phyloP scores from a whole-genome alignment of 306 rosid genomes.

The Parietaria judaica region DNA sequence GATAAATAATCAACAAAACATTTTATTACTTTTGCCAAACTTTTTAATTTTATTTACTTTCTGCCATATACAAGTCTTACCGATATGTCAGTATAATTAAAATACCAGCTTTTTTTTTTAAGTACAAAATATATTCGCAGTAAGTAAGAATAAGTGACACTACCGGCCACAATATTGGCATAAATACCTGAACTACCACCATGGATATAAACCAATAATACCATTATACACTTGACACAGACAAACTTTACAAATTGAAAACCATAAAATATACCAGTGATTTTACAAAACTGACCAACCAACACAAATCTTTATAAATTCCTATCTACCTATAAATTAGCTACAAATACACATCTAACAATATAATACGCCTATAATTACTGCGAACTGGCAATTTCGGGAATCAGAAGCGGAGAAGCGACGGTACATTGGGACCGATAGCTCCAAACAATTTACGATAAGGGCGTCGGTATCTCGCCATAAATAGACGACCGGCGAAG shows the following conservation, averaged over 20 bases:
- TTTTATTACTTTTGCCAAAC: too few species aligned
- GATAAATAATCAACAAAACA: too few species aligned
- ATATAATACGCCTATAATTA: conserved; percentile 4
- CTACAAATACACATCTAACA: conserved; percentile 16
- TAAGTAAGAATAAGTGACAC: too few species aligned
- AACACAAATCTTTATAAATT: conserved; percentile 8
- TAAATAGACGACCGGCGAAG: conserved; percentile 35
- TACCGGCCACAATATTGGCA: too few species aligned
- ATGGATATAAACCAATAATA: too few species aligned
- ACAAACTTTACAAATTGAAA: background rate
- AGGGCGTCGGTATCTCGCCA: conserved; percentile 20
- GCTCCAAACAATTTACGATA: conserved; percentile 15
- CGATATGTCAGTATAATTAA: too few species aligned
- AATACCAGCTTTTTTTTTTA: too few species aligned
- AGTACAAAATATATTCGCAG: too few species aligned
- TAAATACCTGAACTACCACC: too few species aligned
- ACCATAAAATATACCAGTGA: conserved; percentile 4
- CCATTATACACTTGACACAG: background rate
- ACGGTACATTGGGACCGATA: conserved; percentile 20
- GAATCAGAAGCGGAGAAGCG: conserved; percentile 20
- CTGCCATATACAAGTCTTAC: too few species aligned
- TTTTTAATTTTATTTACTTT: too few species aligned
- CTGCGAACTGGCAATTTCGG: conserved; percentile 8
- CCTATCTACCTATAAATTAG: background rate
- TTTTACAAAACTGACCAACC: conserved; percentile 13